A percentile compares a stretch with the other conserved stretches of the same genome.
Conservation (phyloP, 2,329 filamentous ascomycete genomes). For the Cytospora piceicola region DNA sequence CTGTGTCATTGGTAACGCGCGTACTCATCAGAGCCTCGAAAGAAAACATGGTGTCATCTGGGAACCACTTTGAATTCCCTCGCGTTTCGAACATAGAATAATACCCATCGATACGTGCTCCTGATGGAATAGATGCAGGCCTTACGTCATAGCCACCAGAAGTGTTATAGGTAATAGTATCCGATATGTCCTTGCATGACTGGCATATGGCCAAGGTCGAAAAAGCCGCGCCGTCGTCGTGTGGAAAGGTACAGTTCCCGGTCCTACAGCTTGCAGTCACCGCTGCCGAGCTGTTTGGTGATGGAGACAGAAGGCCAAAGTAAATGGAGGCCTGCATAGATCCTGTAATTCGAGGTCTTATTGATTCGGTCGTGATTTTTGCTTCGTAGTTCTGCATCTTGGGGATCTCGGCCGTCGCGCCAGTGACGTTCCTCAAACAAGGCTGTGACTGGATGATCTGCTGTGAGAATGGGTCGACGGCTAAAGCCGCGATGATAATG, state of each 20-base stretch:
- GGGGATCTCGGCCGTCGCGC: background rate
- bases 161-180: background rate
- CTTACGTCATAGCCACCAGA: background rate
- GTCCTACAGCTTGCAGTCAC: background rate
- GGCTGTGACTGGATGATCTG: conserved; percentile 8
- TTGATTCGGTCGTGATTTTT: background rate
- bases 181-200: background rate
- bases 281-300: background rate
- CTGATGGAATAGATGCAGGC: background rate
- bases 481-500: conserved; percentile 1
- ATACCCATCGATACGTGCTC: background rate
- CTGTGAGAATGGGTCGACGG: conserved; percentile 12
- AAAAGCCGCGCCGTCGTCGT: background rate
- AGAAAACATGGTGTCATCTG: background rate
- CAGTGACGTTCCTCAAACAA: background rate
- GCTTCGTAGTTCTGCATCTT: background rate
- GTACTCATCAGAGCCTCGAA: background rate
- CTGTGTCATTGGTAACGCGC: background rate
- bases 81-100: background rate
- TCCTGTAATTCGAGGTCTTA: background rate
- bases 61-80: background rate
- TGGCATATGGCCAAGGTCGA: background rate
- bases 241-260: conserved; percentile 8
- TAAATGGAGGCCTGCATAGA: conserved; percentile 5
- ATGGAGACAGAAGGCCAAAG: background rate